Evolutionary conservation across 139 green algal species (phyloP).

Genomic region (Volvox africanus): DNA sequence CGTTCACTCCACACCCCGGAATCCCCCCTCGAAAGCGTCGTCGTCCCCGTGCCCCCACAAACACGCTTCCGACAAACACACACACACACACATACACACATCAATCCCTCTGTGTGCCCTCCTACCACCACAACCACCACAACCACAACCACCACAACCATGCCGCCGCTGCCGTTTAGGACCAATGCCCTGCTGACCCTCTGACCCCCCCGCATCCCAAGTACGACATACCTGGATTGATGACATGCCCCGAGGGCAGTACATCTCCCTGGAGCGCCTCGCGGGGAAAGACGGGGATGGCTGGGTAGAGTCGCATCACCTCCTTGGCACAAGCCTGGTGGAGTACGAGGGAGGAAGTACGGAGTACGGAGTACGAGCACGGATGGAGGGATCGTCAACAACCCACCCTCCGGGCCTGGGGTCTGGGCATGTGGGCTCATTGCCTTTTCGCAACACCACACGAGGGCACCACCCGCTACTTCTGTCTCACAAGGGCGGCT

Average conservation of each 20-base stretch:
- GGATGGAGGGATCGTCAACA: background rate
- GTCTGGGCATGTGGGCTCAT: too few species aligned
- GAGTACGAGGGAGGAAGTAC: background rate
- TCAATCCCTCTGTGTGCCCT: too few species aligned
- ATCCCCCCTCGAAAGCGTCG: background rate
- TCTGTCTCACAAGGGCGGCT: too few species aligned
- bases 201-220: background rate
- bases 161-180: too few species aligned
- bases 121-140: too few species aligned
- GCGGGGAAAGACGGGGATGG: slow-evolving; percentile 81
- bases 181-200: background rate
- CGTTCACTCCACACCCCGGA: too few species aligned
- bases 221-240: slow-evolving; percentile 43
- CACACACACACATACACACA: background rate
- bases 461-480: too few species aligned
- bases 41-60: too few species aligned
- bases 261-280: slow-evolving; percentile 64
- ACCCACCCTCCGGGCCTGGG: too few species aligned
- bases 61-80: too few species aligned
- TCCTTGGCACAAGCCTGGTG: slow-evolving; percentile 73
- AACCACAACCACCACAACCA: too few species aligned
- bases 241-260: slow-evolving; percentile 73
- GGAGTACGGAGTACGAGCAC: background rate
- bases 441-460: too few species aligned
- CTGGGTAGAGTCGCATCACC: slow-evolving; percentile 78